Base-by-base conservation (phyloP, 176 grass and related monocot species). In the Thinopyrum elongatum region DNA sequence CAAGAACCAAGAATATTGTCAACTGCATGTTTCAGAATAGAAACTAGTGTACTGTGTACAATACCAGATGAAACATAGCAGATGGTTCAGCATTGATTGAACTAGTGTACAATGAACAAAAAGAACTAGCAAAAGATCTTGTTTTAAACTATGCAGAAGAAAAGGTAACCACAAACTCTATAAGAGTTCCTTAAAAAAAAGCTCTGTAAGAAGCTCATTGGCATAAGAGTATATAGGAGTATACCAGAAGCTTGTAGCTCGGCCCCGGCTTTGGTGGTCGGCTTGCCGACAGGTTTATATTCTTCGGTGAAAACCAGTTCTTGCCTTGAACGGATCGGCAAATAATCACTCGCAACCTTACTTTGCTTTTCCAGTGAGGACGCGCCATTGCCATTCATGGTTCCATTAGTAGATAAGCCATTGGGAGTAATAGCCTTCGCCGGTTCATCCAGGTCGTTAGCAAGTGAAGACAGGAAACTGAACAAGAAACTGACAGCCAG, bases 161-260 rank as follows among this genome's bases (percentile, higher is more conserved):
- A 19, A 53, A 51, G 14, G 1, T 53, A 19, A 53, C 49, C 5
- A 53, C 7, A 0, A 53, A 19, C 49, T 7, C 5, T 53, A 0
- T 53, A 7, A 53, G 49, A 53, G 0, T 3, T 42, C 4, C 34
- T 35, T 71, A 65, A 55, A 81, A 11, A 15, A 41, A 16, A 41
- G 0, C 10, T 0, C 39, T 11, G 9, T 42, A 42, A 42, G 10
- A 42, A 46, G 14, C 46, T 14, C 9, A 30, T 42, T 74, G 9
- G 5, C 46, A 39, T 75, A 26, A 66, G 82, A 82, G 57, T 83
- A 5, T 17, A 65, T 51, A 21, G 6, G 10, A 68, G 49, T n/a
- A 76, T 97, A 98, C 95, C 95, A 80, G 95, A 98, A 79, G 95
- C 95, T 90, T 98, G 95, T 8, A 93, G 76, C 84, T 95, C 95